Conservation (phyloP, 441 rosid species). For the Brassica hybrid region DNA sequence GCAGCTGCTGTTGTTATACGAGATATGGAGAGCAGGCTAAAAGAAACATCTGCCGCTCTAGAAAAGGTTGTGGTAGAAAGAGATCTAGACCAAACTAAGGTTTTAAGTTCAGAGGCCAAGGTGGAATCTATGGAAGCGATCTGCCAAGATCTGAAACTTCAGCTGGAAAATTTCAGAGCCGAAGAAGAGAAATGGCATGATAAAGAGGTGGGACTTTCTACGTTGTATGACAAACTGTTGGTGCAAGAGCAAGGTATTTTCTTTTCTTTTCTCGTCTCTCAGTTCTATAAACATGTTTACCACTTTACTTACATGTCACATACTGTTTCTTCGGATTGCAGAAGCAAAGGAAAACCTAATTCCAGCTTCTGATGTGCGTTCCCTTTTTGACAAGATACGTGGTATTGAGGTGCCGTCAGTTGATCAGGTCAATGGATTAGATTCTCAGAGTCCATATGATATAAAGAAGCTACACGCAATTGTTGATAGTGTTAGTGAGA, state of each 20-base stretch:
- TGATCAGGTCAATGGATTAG: constrained; percentile 49
- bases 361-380: constrained; percentile 60
- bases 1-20: constrained; percentile 58
- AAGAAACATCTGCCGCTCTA: constrained; percentile 46
- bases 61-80: constrained; percentile 62
- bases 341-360: constrained; percentile 60
- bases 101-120: constrained; percentile 66
- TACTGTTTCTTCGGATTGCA: constrained; percentile 42
- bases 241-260: constrained; percentile 55
- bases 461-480: constrained; percentile 65
- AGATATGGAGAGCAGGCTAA: constrained; percentile 68
- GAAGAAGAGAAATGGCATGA: constrained; percentile 61
- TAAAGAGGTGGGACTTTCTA: constrained; percentile 60
- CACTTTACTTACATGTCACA: constrained; percentile 11
- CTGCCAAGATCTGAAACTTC: constrained; percentile 55
- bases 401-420: constrained; percentile 54
- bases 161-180: constrained; percentile 54
- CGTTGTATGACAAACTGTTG: constrained; percentile 38
- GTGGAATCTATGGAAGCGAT: constrained; percentile 55
- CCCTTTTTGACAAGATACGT: constrained; percentile 66
- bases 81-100: constrained; percentile 53
- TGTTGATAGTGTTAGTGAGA: constrained; percentile 56
- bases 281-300: constrained; percentile 24
- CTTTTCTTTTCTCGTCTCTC: constrained; percentile 9
- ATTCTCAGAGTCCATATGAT: constrained; percentile 51